These are phyloP conservation scores for Penicillium sp. DNA, from an alignment of 2,329 filamentous ascomycete species.

Conservation along the genomic window DNA sequence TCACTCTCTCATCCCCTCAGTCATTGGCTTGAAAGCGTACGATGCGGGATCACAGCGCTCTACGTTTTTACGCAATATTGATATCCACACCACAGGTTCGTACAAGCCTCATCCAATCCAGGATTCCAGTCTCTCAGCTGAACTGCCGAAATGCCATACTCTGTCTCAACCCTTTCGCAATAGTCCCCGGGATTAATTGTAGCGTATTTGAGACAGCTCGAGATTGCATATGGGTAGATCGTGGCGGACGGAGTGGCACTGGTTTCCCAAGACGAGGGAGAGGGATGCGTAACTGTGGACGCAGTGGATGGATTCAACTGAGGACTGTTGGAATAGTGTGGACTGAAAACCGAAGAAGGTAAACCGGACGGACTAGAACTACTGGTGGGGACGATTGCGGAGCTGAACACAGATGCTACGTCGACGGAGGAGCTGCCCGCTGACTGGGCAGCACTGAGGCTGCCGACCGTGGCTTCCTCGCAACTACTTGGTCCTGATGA, in stretches of 20 bases:
- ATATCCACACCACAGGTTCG: constrained; percentile 32
- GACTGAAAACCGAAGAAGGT: too few species aligned
- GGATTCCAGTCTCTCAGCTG: constrained; percentile 29
- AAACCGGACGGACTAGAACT: too few species aligned
- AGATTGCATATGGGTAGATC: constrained; percentile 23
- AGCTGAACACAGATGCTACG: too few species aligned
- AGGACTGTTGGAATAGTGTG: too few species aligned
- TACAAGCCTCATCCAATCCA: constrained; percentile 26
- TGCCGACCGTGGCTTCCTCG: constrained; percentile 13
- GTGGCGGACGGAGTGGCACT: constrained; percentile 1
- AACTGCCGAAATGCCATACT: constrained; percentile 19
- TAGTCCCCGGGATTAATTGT: constrained; percentile 25
- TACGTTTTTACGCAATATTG: constrained; percentile 27
- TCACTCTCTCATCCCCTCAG: too few species aligned
- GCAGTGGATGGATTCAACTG: too few species aligned
- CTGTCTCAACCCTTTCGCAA: constrained; percentile 23
- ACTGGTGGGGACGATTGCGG: too few species aligned
- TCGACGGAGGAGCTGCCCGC: constrained; percentile 3
- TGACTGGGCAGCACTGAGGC: too few species aligned
- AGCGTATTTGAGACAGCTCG: constrained; percentile 22
- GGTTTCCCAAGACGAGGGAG: too few species aligned
- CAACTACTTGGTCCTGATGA: constrained; percentile 20
- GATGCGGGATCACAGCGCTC: too few species aligned
- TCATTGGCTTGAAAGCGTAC: too few species aligned
- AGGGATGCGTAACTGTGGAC: too few species aligned